A percentile compares a stretch with the other conserved stretches of the same genome.
Evolutionary conservation across 345 rosid genomes (phyloP).

Genomic region (Erodium maritimum): DNA sequence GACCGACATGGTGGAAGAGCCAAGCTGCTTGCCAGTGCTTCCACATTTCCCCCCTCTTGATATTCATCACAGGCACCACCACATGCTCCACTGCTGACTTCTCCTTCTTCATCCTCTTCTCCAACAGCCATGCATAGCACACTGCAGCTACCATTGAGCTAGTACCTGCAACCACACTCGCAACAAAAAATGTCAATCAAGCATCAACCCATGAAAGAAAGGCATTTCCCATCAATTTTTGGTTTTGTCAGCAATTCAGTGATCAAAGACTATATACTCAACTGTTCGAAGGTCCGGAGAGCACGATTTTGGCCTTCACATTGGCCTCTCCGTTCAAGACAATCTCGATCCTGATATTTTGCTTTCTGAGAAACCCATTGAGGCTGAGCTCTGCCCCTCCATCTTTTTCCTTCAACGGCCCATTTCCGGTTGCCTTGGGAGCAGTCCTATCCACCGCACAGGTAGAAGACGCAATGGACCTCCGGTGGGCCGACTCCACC

Average conservation of each 20-base stretch:
- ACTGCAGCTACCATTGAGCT: conserved; percentile 56
- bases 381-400: conserved; percentile 11
- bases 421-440: conserved; percentile 6
- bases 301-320: conserved; percentile 38
- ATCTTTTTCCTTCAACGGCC: conserved; percentile 17
- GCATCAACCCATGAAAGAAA: no score
- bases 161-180: conserved; percentile 25
- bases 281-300: conserved; percentile 59
- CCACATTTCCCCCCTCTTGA: conserved; percentile 48
- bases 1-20: conserved; percentile 50
- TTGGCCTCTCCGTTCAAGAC: conserved; percentile 24
- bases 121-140: conserved; percentile 50
- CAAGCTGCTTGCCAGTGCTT: conserved; percentile 49
- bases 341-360: conserved; percentile 30
- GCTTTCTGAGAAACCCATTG: conserved; percentile 40
- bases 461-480: conserved; percentile 34
- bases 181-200: background rate
- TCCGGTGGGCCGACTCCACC: conserved; percentile 36
- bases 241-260: no score
- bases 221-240: no score
- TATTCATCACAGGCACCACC: conserved; percentile 45
- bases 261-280: conserved; percentile 9
- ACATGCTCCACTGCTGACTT: conserved; percentile 16
- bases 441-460: conserved; percentile 30
- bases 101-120: conserved; percentile 25